Percentiles rank a stretch among this genome's conserved stretches.
These are phyloP conservation scores for Helotiales sp. DNA, from an alignment of 2,329 filamentous ascomycete genomes.

Conservation along the genomic window DNA sequence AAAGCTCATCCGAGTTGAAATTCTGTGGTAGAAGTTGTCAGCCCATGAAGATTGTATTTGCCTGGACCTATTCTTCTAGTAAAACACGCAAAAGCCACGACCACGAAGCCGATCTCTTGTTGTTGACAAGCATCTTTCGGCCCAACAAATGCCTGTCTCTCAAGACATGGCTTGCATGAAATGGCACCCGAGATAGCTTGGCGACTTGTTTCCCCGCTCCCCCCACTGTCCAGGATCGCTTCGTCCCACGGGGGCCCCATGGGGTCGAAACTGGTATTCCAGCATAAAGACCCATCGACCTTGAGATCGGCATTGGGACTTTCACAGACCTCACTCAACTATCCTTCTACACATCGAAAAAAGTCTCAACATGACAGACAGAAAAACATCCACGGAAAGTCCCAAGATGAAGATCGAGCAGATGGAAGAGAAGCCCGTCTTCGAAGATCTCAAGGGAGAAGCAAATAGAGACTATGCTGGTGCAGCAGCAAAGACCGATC, in stretches of 20 bases:
- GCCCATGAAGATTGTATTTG: no score
- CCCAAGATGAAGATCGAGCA: conserved; percentile 6
- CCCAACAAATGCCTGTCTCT: not conserved
- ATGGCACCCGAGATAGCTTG: not conserved
- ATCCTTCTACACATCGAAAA: not conserved
- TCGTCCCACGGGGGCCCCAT: conserved; percentile 1
- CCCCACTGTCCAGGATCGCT: not conserved
- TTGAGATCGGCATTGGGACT: not conserved
- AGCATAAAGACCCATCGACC: not conserved
- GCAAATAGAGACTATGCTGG: conserved; percentile 29
- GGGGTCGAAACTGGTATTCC: not conserved
- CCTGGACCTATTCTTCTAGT: no score
- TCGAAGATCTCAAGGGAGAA: conserved; percentile 4
- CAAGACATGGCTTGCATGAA: conserved; percentile 1
- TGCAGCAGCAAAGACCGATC: conserved; percentile 44
- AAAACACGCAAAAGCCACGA: no score
- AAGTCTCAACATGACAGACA: not conserved
- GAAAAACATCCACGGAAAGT: not conserved
- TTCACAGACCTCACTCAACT: not conserved
- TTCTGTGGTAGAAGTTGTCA: no score
- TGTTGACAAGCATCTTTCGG: not conserved
- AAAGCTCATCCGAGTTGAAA: no score
- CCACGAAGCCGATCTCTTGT: no score
- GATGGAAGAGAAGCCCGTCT: not conserved
- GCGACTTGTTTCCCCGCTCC: conserved; percentile 7